Evolutionary conservation across 2,329 filamentous ascomycete species (phyloP), one percentile per base, ranked within the genome.

Genomic region (Ceratocystis eucalypticola): DNA sequence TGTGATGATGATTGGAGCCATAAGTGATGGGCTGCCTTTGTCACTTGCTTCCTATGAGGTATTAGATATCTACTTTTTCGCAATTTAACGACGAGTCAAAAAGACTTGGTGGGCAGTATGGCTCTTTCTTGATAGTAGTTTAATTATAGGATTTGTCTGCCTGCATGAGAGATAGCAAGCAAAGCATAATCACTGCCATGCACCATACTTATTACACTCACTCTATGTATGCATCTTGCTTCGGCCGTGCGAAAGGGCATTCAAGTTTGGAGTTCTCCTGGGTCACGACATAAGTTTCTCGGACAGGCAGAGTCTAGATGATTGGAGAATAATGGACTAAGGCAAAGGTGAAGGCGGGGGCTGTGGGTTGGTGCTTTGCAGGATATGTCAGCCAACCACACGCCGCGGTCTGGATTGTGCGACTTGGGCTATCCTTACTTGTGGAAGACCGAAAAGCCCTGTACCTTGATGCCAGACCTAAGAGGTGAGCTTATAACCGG

Each of bases 361-460:
- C 28, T 59, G 30, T 59, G 30, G 28, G 33, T 33, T n/a, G 48
- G 48, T 22, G 25, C 8, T 28, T 5, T 59, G 55, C 55, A 33
- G 17, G 55, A 59, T 20, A 37, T 59, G 55, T 20, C 55, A 59
- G 55, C 55, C 55, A 59, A 20, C 55, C 25, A 59, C 55, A 59
- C 30, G 55, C 28, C 55, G 55, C 55, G 33, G 17, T 59, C 55
- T 59, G 55, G 55, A 37, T 37, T 37, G 55, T 59, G 55, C 55
- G 28, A 59, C 55, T 59, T 59, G 55, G 55, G n/a, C 55, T 59
- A 59, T 37, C 25, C 55, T 33, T 59, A 33, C 30, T 59, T 59
- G 33, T 50, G n/a, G 30, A 37, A n/a, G 10, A 15, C 37, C 10
- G 37, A 12, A 41, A 41, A 41, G 37, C 37, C 17, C 55, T 33